Evolutionary conservation across 345 rosid genomes (phyloP).

Genomic region (Populus pruinosa): DNA sequence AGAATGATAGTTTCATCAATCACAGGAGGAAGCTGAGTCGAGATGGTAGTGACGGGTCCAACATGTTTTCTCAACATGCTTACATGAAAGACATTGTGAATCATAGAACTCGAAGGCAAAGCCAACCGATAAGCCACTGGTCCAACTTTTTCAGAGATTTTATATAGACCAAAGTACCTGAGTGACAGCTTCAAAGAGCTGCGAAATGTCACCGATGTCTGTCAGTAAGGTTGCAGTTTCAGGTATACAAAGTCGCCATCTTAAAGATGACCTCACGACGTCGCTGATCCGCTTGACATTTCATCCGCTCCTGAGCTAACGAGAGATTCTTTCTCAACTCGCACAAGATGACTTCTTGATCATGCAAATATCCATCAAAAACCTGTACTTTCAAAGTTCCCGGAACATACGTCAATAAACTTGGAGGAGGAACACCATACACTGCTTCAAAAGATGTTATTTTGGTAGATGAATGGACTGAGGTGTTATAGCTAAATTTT

Average conservation of each 20-base stretch:
- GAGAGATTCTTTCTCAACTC: background rate
- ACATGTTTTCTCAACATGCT: background rate
- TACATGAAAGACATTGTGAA: background rate
- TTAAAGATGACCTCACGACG: background rate
- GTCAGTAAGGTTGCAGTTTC: background rate
- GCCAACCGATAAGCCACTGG: background rate
- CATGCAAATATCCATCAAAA: background rate
- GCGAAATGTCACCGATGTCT: background rate
- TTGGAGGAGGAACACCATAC: background rate
- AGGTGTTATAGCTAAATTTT: background rate
- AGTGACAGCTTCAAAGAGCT: no score
- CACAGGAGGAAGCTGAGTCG: no score
- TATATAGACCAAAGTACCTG: no score
- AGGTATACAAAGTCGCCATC: background rate
- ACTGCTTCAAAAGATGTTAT: background rate
- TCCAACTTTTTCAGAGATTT: background rate
- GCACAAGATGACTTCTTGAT: background rate
- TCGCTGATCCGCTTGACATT: background rate
- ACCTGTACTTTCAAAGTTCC: background rate
- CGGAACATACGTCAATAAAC: background rate
- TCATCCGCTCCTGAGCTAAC: fast-evolving
- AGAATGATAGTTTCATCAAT: no score
- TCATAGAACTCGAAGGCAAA: background rate
- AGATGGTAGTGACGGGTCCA: no score
- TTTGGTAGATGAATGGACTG: background rate